Evolutionary conservation across 176 grass and related monocot genomes (phyloP).

Genomic region (Musa troglodytarum): DNA sequence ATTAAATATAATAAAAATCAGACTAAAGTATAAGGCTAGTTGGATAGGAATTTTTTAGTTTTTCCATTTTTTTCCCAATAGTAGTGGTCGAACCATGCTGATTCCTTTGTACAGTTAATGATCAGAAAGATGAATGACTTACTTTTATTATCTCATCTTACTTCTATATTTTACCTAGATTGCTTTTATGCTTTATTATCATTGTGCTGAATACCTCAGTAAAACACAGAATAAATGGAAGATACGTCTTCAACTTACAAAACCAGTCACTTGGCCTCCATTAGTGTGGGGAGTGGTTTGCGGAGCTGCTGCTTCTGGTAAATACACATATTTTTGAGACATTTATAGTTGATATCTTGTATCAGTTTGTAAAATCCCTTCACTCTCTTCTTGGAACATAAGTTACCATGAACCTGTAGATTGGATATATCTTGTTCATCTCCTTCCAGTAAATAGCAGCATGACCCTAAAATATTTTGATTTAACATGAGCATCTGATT

Average conservation of each 20-base stretch:
- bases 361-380: background rate
- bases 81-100: background rate
- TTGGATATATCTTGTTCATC: background rate
- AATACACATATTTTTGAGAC: background rate
- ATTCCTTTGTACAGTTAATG: background rate
- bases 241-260: constrained; percentile 97
- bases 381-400: background rate
- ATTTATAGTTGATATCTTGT: background rate
- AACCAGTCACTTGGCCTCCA: constrained; percentile 95
- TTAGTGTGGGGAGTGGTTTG: constrained; percentile 92
- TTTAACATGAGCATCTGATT: background rate
- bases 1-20: background rate
- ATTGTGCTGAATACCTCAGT: constrained; percentile 13
- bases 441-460: background rate
- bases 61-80: no score
- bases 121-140: background rate
- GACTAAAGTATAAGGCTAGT: background rate
- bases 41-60: no score
- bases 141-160: background rate
- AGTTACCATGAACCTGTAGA: background rate
- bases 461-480: background rate
- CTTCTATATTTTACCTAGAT: background rate
- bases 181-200: background rate
- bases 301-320: constrained; percentile 94
- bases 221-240: constrained; percentile 79